Percentiles rank a stretch among this genome's conserved stretches.
Evolutionary conservation across 805 yeast genomes (phyloP).

Genomic region (Torulaspora microellipsoides): DNA sequence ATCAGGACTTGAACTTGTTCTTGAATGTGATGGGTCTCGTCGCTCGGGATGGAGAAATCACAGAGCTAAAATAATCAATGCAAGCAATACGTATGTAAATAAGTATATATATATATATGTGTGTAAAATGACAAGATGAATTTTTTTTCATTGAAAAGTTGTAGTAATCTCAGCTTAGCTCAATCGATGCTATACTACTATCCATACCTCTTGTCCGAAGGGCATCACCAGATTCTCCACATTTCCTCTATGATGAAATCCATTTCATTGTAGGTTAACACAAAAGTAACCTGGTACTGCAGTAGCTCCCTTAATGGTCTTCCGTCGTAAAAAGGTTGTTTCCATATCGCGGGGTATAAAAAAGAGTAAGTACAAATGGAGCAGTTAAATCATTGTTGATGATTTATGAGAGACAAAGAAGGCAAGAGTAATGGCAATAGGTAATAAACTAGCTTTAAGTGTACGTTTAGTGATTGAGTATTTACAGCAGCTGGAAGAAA

Average conservation of each 20-base stretch:
- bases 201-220: no score
- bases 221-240: no score
- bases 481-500: conserved; percentile 1
- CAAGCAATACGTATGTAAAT: conserved; percentile 6
- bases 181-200: no score
- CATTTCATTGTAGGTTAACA: no score
- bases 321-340: no score
- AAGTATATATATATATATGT: conserved; percentile 3
- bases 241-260: no score
- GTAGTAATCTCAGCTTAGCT: no score
- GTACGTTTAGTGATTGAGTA: conserved; percentile 7
- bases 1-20: conserved; percentile 82
- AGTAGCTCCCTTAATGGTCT: no score
- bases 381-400: no score
- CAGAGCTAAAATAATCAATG: conserved; percentile 52
- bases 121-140: background rate
- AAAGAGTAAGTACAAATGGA: no score
- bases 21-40: conserved; percentile 94
- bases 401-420: background rate
- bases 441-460: conserved; percentile 6
- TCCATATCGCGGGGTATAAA: no score
- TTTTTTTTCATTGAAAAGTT: background rate
- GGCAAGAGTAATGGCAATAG: conserved; percentile 1
- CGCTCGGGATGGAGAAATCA: conserved; percentile 84
- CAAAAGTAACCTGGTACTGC: no score